Evolutionary conservation across 305 asterid genomes (phyloP).

Genomic region (Fraxinus sp.): DNA sequence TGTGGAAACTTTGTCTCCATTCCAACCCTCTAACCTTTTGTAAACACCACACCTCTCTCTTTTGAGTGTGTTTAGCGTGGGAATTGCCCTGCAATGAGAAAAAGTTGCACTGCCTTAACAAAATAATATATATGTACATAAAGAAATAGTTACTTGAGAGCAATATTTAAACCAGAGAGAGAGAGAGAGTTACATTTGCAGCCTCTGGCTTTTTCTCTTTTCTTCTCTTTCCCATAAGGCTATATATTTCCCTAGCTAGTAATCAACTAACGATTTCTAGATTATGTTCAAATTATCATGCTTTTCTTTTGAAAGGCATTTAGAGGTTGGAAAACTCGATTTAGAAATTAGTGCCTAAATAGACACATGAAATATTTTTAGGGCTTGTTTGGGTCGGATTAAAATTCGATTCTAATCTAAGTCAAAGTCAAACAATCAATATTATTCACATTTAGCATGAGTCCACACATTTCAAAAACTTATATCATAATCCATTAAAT

Average conservation of each 20-base stretch:
- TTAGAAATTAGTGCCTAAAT: background rate
- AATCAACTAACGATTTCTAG: constrained; percentile 45
- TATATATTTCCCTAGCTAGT: constrained; percentile 19
- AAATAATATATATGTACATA: constrained; percentile 36
- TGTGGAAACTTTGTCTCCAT: constrained; percentile 94
- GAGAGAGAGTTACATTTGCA: constrained; percentile 29
- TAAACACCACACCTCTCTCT: constrained; percentile 1
- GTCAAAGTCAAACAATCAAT: no score
- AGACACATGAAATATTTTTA: background rate
- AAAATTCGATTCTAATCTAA: no score
- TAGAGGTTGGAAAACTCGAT: background rate
- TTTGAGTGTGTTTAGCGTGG: constrained; percentile 17
- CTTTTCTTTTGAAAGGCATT: constrained; percentile 40
- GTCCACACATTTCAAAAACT: no score
- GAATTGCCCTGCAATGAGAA: constrained; percentile 43
- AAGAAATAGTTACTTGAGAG: background rate
- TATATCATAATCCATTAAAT: no score
- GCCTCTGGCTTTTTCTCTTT: constrained; percentile 42
- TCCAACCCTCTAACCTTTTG: constrained; percentile 23
- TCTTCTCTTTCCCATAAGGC: constrained; percentile 20
- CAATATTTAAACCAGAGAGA: constrained; percentile 28
- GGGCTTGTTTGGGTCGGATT: no score
- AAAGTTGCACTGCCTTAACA: constrained; percentile 53
- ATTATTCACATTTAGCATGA: no score
- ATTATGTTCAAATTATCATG: constrained; percentile 49